Evolutionary conservation across 1,139 yeast species (phyloP).

Genomic region (Lodderomyces orthopsilosis): DNA sequence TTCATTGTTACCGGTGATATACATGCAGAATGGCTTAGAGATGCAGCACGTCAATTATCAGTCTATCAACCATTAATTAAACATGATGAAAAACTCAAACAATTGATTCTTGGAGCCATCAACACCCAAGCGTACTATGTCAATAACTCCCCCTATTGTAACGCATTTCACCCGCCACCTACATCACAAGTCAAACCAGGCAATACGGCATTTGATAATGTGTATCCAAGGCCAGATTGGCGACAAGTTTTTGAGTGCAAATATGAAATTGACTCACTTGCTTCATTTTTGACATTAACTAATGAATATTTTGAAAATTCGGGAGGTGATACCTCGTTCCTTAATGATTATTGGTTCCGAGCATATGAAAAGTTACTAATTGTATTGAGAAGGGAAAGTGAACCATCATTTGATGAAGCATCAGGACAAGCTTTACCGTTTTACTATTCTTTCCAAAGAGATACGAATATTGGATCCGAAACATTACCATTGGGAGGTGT

Average conservation of each 20-base stretch:
- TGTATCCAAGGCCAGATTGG: constrained; percentile 70
- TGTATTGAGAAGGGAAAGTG: constrained; percentile 59
- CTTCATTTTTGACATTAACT: constrained; percentile 72
- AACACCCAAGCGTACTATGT: constrained; percentile 72
- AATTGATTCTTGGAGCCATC: constrained; percentile 72
- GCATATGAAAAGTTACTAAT: constrained; percentile 55
- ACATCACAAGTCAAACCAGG: constrained; percentile 53
- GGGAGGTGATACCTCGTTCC: constrained; percentile 49
- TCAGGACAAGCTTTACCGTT: constrained; percentile 51
- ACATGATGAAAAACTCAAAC: constrained; percentile 48
- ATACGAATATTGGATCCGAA: constrained; percentile 76
- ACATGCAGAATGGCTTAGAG: constrained; percentile 88
- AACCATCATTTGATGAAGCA: constrained; percentile 58
- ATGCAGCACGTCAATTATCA: constrained; percentile 78
- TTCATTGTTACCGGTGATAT: constrained; percentile 89
- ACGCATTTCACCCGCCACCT: constrained; percentile 86
- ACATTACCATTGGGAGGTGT: constrained; percentile 74
- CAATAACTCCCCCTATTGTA: constrained; percentile 70
- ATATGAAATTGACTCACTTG: constrained; percentile 83
- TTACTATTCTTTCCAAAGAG: constrained; percentile 67
- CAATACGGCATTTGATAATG: constrained; percentile 60
- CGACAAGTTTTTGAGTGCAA: constrained; percentile 79
- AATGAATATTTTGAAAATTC: constrained; percentile 64
- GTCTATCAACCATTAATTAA: constrained; percentile 65
- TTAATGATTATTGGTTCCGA: constrained; percentile 53